Conservation (phyloP, 2,329 filamentous ascomycete genomes). For the Monosporascus sp. region DNA sequence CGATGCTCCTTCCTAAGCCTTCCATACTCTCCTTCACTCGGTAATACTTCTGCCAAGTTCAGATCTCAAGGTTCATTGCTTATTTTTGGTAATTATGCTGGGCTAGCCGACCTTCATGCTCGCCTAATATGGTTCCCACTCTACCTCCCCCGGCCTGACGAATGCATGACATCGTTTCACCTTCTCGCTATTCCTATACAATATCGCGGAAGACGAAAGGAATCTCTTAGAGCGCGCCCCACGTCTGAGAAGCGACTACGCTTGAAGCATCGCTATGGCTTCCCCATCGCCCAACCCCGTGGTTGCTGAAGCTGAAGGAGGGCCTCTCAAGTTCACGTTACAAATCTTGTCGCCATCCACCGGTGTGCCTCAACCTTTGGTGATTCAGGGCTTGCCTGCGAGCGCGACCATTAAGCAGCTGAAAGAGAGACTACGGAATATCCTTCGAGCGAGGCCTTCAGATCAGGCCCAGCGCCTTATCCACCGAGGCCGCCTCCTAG, state of each 20-base stretch:
- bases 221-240: not conserved
- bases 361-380: constrained; percentile 44
- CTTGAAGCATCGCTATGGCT: constrained; percentile 29
- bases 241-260: too few species aligned
- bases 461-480: constrained; percentile 56
- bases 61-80: not conserved
- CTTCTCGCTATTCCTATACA: not conserved
- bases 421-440: constrained; percentile 52
- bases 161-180: not conserved
- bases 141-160: not conserved
- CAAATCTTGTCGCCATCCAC: constrained; percentile 55
- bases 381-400: constrained; percentile 42
- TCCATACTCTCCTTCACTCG: not conserved
- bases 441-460: constrained; percentile 41
- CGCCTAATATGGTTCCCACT: not conserved
- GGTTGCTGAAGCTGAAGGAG: constrained; percentile 17
- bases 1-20: too few species aligned
- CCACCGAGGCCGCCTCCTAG: constrained; percentile 51
- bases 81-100: too few species aligned
- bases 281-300: constrained; percentile 27
- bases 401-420: constrained; percentile 51
- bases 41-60: not conserved
- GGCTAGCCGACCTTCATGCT: not conserved
- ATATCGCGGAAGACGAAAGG: not conserved
- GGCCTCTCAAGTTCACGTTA: constrained; percentile 43